Conservation (phyloP, 768 basidiomycete genomes). For the Rhodotorula paludigena region DNA sequence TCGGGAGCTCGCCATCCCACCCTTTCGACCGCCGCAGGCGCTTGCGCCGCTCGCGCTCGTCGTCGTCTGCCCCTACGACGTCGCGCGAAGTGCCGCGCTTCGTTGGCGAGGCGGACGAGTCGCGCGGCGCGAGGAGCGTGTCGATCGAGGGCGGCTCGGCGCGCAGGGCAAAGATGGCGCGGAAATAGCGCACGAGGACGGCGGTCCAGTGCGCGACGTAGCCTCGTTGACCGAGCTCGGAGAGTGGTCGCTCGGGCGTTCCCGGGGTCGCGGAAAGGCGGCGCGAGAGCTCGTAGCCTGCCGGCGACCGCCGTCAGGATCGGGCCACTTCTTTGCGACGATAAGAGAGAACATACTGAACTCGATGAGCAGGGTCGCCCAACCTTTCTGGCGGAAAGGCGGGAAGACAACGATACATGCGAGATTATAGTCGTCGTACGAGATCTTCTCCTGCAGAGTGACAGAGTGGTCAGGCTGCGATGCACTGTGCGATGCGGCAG, state of each 20-base stretch:
- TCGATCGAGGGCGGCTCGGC: slow-evolving; percentile 32
- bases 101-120: neutral
- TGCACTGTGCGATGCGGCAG: neutral
- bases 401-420: slow-evolving; percentile 95
- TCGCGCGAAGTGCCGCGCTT: slow-evolving; percentile 2
- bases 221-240: slow-evolving; percentile 82
- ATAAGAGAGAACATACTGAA: slow-evolving; percentile 65
- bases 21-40: slow-evolving; percentile 47
- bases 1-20: slow-evolving; percentile 64
- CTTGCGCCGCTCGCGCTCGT: slow-evolving; percentile 39
- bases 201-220: slow-evolving; percentile 82
- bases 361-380: slow-evolving; percentile 93
- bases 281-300: slow-evolving; percentile 83
- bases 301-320: neutral
- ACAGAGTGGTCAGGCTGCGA: neutral
- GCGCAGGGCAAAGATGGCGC: slow-evolving; percentile 51
- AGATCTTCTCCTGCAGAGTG: slow-evolving; percentile 71
- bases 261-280: slow-evolving; percentile 51
- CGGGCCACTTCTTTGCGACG: no score
- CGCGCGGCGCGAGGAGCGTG: neutral
- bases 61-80: neutral
- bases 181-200: slow-evolving; percentile 74
- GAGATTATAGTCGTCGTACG: slow-evolving; percentile 94
- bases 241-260: slow-evolving; percentile 88
- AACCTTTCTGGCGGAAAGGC: slow-evolving; percentile 81